Evolutionary conservation across 495 filamentous ascomycete genomes (phyloP).

Genomic region (Daldinia vernicosa): DNA sequence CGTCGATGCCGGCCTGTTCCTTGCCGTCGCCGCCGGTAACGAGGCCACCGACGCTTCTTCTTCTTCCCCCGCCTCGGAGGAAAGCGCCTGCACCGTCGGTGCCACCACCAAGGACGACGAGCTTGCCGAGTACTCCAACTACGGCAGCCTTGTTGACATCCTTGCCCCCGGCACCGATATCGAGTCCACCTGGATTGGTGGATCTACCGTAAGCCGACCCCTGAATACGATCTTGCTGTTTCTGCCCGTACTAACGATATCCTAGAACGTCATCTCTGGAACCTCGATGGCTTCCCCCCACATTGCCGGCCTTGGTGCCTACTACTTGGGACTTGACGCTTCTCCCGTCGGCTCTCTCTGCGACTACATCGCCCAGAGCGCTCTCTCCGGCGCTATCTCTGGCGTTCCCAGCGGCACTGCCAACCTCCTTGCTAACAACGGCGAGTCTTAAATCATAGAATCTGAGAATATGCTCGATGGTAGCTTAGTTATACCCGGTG

Average conservation of each 20-base stretch:
- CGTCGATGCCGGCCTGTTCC: conserved; percentile 55
- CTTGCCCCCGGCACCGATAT: conserved; percentile 64
- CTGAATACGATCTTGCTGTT: neutral
- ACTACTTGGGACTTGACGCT: conserved; percentile 56
- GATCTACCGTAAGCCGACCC: neutral
- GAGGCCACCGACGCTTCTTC: conserved; percentile 48
- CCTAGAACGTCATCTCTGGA: conserved; percentile 45
- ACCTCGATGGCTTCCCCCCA: conserved; percentile 68
- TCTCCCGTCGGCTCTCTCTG: conserved; percentile 49
- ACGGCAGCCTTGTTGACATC: conserved; percentile 63
- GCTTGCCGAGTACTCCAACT: conserved; percentile 66
- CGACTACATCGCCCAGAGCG: conserved; percentile 51
- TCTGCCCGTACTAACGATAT: neutral
- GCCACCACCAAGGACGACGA: conserved; percentile 55
- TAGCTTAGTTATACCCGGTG: neutral
- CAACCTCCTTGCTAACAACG: conserved; percentile 63
- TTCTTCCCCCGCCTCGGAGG: conserved; percentile 61
- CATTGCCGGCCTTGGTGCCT: conserved; percentile 62
- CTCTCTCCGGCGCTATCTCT: conserved; percentile 47
- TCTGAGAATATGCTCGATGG: neutral
- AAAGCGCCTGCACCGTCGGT: conserved; percentile 65
- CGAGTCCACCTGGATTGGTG: conserved; percentile 60
- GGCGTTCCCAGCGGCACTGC: conserved; percentile 53
- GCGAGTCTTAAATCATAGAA: conserved; percentile 43
- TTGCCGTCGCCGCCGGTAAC: conserved; percentile 62